Percentiles rank a stretch among this genome's conserved stretches.
Conservation (phyloP, 129 eudicot species). For the Centella asiatica region DNA sequence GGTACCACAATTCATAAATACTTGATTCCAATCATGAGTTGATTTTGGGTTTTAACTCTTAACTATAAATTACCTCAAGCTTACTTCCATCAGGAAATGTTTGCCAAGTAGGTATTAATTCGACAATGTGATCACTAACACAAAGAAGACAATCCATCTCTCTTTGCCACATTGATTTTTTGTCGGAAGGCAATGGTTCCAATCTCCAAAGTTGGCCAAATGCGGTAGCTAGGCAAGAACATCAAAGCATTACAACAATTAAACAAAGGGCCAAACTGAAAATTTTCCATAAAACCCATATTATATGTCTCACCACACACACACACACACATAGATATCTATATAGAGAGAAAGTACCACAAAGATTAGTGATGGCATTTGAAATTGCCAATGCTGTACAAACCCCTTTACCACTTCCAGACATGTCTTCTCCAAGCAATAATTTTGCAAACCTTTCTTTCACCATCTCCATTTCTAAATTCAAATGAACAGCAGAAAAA, state of each 20-base stretch:
- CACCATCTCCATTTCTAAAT: conserved; percentile 81
- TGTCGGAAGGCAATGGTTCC: conserved; percentile 70
- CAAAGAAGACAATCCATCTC: conserved; percentile 89
- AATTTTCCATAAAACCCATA: neutral
- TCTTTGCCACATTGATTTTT: conserved; percentile 80
- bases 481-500: conserved; percentile 2
- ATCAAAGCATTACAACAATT: conserved; percentile 12
- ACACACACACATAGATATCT: neutral
- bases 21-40: neutral
- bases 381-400: conserved; percentile 84
- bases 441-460: conserved; percentile 78
- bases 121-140: conserved; percentile 89
- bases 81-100: conserved; percentile 79
- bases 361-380: conserved; percentile 83
- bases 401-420: conserved; percentile 97
- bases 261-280: neutral
- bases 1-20: neutral
- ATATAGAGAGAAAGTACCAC: conserved; percentile 37
- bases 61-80: conserved; percentile 57
- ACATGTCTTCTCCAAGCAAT: conserved; percentile 92
- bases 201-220: conserved; percentile 95
- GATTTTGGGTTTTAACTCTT: neutral
- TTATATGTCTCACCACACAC: too few species aligned
- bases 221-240: conserved; percentile 48
- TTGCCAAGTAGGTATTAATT: conserved; percentile 84